These are phyloP conservation scores for Suhomyces wounanorum DNA, from an alignment of 1,139 yeast genomes.

Conservation along the genomic window DNA sequence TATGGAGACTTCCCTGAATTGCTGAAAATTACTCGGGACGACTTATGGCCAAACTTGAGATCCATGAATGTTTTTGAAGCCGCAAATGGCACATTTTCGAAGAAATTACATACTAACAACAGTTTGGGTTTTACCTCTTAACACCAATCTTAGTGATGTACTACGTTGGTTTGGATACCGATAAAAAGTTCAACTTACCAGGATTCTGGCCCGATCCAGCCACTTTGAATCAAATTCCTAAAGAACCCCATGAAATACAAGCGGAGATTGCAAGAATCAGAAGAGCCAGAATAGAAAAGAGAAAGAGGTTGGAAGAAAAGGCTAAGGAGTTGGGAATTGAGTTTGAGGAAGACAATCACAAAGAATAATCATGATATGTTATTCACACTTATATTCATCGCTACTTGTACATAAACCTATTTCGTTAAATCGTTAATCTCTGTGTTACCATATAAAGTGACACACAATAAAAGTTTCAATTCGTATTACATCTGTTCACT, in stretches of 20 bases:
- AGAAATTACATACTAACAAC: slow-evolving; percentile 5
- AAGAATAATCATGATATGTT: neutral
- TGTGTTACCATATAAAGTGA: neutral
- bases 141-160: slow-evolving; percentile 90
- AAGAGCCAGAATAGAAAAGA: slow-evolving; percentile 70
- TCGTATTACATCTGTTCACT: neutral
- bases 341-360: slow-evolving; percentile 28
- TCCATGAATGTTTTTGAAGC: no score
- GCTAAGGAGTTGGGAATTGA: slow-evolving; percentile 69
- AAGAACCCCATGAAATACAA: slow-evolving; percentile 88
- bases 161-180: slow-evolving; percentile 88
- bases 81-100: neutral
- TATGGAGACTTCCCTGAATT: no score
- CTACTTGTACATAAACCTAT: slow-evolving; percentile 2
- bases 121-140: slow-evolving; percentile 83
- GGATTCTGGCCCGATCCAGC: slow-evolving; percentile 98
- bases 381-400: neutral
- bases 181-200: slow-evolving; percentile 85
- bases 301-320: slow-evolving; percentile 71
- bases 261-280: slow-evolving; percentile 88
- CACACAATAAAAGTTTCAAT: neutral
- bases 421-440: slow-evolving; percentile 1
- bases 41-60: no score
- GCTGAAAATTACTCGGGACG: no score
- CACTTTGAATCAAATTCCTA: slow-evolving; percentile 85